Conservation (phyloP, 2,329 filamentous ascomycete species). For the Exophiala calicioides region DNA sequence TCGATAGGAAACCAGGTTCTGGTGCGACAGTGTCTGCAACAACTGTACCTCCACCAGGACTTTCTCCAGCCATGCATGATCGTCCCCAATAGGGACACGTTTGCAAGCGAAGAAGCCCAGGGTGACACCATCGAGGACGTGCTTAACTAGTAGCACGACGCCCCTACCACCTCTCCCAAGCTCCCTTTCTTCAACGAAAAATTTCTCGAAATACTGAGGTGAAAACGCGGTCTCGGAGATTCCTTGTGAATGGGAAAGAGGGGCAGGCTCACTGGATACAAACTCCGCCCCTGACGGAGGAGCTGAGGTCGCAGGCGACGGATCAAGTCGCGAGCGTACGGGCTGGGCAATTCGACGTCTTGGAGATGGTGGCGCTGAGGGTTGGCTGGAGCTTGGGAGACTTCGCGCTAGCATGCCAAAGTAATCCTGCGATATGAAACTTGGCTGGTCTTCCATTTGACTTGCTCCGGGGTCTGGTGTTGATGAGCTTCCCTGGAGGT, state of each 20-base stretch:
- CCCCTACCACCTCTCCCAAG: conserved; percentile 91
- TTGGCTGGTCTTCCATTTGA: conserved; percentile 50
- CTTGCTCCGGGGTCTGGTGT: conserved; percentile 43
- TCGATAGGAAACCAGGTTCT: conserved; percentile 92
- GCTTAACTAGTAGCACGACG: conserved; percentile 89
- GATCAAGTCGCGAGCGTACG: conserved; percentile 42
- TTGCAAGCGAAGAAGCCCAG: conserved; percentile 96
- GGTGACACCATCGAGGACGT: conserved; percentile 84
- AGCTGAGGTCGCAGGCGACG: conserved; percentile 32
- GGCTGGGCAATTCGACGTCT: conserved; percentile 50
- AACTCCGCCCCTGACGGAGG: conserved; percentile 54
- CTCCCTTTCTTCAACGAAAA: conserved; percentile 86
- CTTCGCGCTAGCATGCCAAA: conserved; percentile 84
- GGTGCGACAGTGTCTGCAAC: conserved; percentile 85
- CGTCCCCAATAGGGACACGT: conserved; percentile 89
- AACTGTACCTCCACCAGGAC: conserved; percentile 91
- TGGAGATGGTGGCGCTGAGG: conserved; percentile 51
- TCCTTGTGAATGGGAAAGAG: conserved; percentile 53
- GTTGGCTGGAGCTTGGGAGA: conserved; percentile 52
- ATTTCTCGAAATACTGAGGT: conserved; percentile 86
- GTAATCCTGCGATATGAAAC: conserved; percentile 85
- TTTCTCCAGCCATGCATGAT: conserved; percentile 94
- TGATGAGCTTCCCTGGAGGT: conserved; percentile 41
- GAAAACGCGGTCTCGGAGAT: conserved; percentile 88
- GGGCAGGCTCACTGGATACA: conserved; percentile 46